These are phyloP conservation scores for Cladorrhinum samala DNA, from an alignment of 495 filamentous ascomycete species.

Conservation along the genomic window DNA sequence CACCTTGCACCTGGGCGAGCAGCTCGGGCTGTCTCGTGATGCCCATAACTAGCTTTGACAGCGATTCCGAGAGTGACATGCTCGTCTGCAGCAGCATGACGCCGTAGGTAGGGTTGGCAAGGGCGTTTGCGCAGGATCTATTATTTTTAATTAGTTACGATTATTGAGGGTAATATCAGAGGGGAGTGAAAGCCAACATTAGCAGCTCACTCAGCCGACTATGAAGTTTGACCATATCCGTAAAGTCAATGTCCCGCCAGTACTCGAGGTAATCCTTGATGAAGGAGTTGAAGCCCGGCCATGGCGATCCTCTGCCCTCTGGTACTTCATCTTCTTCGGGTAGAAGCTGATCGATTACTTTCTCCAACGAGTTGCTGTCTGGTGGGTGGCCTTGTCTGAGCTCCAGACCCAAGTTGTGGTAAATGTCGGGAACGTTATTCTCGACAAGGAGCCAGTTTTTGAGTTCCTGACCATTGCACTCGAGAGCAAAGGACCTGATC, in stretches of 20 bases:
- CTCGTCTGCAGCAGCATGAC: conserved; percentile 70
- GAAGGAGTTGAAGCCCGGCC: conserved; percentile 69
- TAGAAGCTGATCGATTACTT: conserved; percentile 53
- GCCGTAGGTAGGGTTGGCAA: conserved; percentile 71
- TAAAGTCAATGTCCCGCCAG: conserved; percentile 68
- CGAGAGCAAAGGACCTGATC: conserved; percentile 34
- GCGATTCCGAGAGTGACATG: conserved; percentile 65
- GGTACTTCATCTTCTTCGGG: conserved; percentile 42
- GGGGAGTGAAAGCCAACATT: conserved; percentile 47
- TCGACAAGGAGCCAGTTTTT: conserved; percentile 43
- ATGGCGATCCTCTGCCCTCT: conserved; percentile 53
- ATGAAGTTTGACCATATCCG: conserved; percentile 69
- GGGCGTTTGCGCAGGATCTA: conserved; percentile 71
- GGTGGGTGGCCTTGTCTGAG: conserved; percentile 51
- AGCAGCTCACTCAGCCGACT: conserved; percentile 63
- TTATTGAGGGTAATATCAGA: not conserved
- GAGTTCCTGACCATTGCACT: conserved; percentile 34
- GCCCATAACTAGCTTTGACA: conserved; percentile 74
- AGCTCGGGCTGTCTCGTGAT: conserved; percentile 72
- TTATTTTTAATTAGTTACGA: conserved; percentile 8
- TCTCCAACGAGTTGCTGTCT: conserved; percentile 50
- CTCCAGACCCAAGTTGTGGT: conserved; percentile 60
- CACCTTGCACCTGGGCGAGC: conserved; percentile 48
- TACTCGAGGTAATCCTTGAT: conserved; percentile 74
- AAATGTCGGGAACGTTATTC: conserved; percentile 48